Percentiles rank a stretch among this genome's conserved stretches.
phyloP scores from a whole-genome alignment of 345 rosid genomes.

The Pistacia atlantica region DNA sequence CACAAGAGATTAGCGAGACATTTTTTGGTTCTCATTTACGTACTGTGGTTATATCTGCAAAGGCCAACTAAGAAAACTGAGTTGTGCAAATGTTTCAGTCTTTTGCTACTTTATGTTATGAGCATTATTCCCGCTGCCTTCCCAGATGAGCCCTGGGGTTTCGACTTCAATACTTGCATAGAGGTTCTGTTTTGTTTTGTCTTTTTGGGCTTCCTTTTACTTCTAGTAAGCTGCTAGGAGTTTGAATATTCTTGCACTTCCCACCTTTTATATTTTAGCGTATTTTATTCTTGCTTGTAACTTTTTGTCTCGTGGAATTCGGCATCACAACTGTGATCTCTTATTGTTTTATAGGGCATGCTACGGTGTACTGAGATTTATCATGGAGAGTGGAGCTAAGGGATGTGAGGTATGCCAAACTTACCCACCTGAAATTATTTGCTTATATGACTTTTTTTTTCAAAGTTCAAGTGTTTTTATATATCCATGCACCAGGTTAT shows the following conservation, averaged over 20 bases:
- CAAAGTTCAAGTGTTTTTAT: neutral
- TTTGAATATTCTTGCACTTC: slow-evolving; percentile 47
- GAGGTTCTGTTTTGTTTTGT: slow-evolving; percentile 12
- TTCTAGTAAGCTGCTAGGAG: slow-evolving; percentile 30
- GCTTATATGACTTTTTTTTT: neutral
- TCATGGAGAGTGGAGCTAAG: slow-evolving; percentile 86
- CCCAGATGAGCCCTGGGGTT: slow-evolving; percentile 6
- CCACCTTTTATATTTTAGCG: neutral
- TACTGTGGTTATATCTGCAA: neutral
- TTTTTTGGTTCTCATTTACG: neutral
- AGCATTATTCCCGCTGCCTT: slow-evolving; percentile 11
- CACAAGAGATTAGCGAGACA: neutral
- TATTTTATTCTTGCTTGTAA: neutral
- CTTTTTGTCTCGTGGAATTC: neutral
- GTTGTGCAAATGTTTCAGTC: neutral
- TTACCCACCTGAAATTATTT: neutral
- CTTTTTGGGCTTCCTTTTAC: slow-evolving; percentile 45
- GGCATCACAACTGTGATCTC: neutral
- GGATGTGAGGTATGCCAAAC: slow-evolving; percentile 61
- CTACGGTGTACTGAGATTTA: slow-evolving; percentile 76
- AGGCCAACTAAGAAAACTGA: neutral
- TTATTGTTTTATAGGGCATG: slow-evolving; percentile 55
- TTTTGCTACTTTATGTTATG: neutral
- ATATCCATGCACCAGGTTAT: slow-evolving; percentile 42
- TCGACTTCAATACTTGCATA: slow-evolving; percentile 19